A percentile compares a stretch with the other conserved stretches of the same genome.
These are phyloP conservation scores for Leccinum subgranulosum DNA, from an alignment of 768 basidiomycete genomes.

Conservation along the genomic window DNA sequence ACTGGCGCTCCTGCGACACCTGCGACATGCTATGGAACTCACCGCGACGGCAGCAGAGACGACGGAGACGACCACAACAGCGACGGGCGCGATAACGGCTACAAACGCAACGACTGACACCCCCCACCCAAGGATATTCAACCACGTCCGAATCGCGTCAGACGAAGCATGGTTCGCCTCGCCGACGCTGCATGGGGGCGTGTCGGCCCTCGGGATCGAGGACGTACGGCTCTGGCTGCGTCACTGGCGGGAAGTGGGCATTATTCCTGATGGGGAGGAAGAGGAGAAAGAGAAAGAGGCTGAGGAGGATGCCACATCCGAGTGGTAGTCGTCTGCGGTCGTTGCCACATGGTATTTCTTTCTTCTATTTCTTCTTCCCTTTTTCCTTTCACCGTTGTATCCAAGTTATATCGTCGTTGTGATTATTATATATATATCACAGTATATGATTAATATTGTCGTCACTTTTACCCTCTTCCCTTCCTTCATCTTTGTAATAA, in stretches of 20 bases:
- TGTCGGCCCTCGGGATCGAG: neutral
- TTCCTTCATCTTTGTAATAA: no score
- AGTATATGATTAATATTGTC: no score
- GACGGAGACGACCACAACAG: neutral
- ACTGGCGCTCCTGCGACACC: slow-evolving; percentile 1
- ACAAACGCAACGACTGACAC: neutral
- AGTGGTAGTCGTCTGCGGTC: neutral
- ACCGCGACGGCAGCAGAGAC: neutral
- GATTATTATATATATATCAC: neutral
- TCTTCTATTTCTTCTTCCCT: neutral
- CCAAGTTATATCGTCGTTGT: neutral
- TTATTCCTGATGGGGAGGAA: neutral
- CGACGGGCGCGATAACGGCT: neutral
- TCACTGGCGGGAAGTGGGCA: slow-evolving; percentile 8
- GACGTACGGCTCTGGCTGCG: slow-evolving; percentile 10
- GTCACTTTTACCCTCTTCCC: no score
- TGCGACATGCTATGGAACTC: neutral
- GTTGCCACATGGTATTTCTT: neutral
- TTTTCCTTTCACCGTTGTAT: neutral
- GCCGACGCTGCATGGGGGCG: slow-evolving; percentile 5
- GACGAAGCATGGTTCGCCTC: slow-evolving; percentile 9
- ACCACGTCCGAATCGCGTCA: neutral
- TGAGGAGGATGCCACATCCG: neutral
- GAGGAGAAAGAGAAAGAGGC: neutral
- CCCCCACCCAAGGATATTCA: neutral